Evolutionary conservation across 139 green algal species (phyloP), one percentile per base, ranked within the genome.

Genomic region (Chlorokybus atmophyticus): DNA sequence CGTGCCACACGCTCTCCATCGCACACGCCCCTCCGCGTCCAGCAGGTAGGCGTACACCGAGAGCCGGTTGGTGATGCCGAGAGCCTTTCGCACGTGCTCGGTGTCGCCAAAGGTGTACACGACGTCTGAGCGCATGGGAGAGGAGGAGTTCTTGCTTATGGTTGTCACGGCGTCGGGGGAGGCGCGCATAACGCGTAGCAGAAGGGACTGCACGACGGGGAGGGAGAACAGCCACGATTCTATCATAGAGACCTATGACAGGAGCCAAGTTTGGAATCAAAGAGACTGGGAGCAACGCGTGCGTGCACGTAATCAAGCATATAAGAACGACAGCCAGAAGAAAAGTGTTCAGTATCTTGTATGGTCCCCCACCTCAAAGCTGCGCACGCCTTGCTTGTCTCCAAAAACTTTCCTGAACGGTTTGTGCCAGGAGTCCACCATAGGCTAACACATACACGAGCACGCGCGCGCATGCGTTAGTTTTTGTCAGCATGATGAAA

Each of bases 31-130:
- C 25, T 52, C 21, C 31, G 24, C 4, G 7, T 61, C 54, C 54
- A 61, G 7, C 54, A 61, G 7, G 30, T 39, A 61, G 27, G 32
- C 54, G 28, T 61, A 56, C 25, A 31, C 55, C 32, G 8, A 19
- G 31, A 61, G 32, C 6, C 54, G 14, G 25, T 61, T 61, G 3
- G 4, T 52, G 23, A 61, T 61, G 24, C 28, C 23, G 4, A 61
- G 32, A 3, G 29, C 31, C 4, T 61, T 61, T 17, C 54, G 14
- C 4, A 61, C 27, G 7, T 47, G 28, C 54, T 32, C 53, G 7
- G 32, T 61, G 54, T 61, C 54, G 40, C 54, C 54, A 61, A 61
- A 61, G 32, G 17, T 29, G 32, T 61, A 61, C 35, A 61, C 35
- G 25, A 58, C 50, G 10, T 44, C 14, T 10, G 10, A 10, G 38